A percentile compares a stretch with the other conserved stretches of the same genome.
These are phyloP conservation scores for Rhypophila decipiens DNA, from an alignment of 495 filamentous ascomycete genomes.

Conservation along the genomic window DNA sequence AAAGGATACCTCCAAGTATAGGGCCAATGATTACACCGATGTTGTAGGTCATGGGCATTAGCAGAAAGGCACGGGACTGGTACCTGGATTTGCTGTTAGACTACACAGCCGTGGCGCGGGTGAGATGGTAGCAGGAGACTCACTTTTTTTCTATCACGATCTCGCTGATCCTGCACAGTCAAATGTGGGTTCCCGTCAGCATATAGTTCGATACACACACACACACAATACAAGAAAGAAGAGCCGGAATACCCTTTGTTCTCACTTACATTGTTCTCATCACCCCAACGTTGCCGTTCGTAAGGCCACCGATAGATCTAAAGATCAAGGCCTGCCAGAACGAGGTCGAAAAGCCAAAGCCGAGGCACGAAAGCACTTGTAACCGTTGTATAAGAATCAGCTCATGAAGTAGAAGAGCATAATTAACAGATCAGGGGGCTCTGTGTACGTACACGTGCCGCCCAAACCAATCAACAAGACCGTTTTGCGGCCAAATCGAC, in stretches of 20 bases:
- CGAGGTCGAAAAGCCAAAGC: constrained; percentile 71
- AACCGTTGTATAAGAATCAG: too few relatives aligned
- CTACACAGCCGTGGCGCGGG: background rate
- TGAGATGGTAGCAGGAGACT: background rate
- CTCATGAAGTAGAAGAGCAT: too few relatives aligned
- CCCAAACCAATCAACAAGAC: constrained; percentile 69
- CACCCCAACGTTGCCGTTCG: constrained; percentile 80
- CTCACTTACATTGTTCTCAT: constrained; percentile 69
- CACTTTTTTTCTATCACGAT: constrained; percentile 57
- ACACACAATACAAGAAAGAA: too few relatives aligned
- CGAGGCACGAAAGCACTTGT: constrained; percentile 58
- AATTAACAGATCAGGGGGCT: background rate
- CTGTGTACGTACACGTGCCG: constrained; percentile 48
- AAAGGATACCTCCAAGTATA: constrained; percentile 65
- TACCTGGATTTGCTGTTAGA: constrained; percentile 26
- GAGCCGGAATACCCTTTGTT: too few relatives aligned
- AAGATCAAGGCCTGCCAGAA: constrained; percentile 71
- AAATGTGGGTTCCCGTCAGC: too few relatives aligned
- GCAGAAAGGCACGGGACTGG: constrained; percentile 60
- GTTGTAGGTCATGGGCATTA: constrained; percentile 73
- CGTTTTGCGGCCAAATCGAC: constrained; percentile 64
- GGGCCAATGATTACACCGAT: constrained; percentile 73
- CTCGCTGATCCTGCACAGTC: constrained; percentile 63
- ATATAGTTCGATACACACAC: too few relatives aligned
- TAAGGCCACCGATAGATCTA: constrained; percentile 63